Base-by-base conservation (phyloP, 306 rosid species). In the Lathyrus aphaca region DNA sequence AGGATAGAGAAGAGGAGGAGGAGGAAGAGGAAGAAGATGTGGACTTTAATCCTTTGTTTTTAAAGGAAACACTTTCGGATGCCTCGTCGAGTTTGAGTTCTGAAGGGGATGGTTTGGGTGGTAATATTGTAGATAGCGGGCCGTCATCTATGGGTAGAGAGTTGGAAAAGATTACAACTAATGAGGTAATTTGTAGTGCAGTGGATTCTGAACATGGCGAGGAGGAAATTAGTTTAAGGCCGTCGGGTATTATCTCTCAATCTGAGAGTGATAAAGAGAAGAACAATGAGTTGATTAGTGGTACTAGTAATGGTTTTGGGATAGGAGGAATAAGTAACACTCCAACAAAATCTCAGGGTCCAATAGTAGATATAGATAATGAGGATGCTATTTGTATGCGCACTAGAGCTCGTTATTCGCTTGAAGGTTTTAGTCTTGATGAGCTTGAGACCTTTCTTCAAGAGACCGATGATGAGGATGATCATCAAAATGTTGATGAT, bases 381-480 rank as follows among this genome's bases (percentile, higher is more conserved):
- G 88, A 81, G 65, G 97, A 84, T 81, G 97, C 96, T 60, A 91
- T 94, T 10, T 91, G 99, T 79, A 94, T 80, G 71, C 95, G 97
- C 35, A 94, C 99, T 6, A 85, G 97, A 76, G 99, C 97, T 56
- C 96, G 92, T 49, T 94, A 91, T 84, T 94, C 97, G 2, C 91
- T 94, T 59, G 91, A 89, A 61, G 84, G 94, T 82, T 94, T 84
- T 77, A 82, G 86, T 19, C 97, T 94, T 68, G 97, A 94, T 76
- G 99, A 94, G 77, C 96, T 91, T 2, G 96, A 94, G 82, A 87
- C 83, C 60, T 94, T 94, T 83, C 92, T 94, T 84, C 99, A 94
- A 86, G 99, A 87, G 82, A 87, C 89, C 5, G 99, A 94, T 62
- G 97, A 94, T 71, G 99, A 94, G 18, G 99, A 91, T 10, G 99